Evolutionary conservation across 768 basidiomycete species (phyloP).

Genomic region (Tulasnella sp.): DNA sequence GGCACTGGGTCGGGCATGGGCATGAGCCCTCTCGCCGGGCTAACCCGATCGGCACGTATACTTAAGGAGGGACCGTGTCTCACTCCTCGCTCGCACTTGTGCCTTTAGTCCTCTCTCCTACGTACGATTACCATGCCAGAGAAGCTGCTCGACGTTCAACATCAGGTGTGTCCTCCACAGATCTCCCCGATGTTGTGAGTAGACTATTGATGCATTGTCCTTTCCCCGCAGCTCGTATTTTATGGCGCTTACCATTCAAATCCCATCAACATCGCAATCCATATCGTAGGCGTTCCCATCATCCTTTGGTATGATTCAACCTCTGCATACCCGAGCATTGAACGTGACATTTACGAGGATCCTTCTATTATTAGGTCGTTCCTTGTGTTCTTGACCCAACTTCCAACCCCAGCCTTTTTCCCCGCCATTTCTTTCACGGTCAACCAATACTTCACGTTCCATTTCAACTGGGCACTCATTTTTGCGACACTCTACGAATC

Average conservation of each 20-base stretch:
- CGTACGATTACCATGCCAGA: conserved; percentile 4
- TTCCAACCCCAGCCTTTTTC: conserved; percentile 43
- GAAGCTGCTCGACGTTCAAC: conserved; percentile 49
- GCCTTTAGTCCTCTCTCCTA: background rate
- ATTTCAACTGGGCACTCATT: conserved; percentile 54
- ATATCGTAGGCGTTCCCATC: conserved; percentile 72
- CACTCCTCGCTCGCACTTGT: background rate
- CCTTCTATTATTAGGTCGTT: conserved; percentile 15
- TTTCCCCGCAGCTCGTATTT: conserved; percentile 55
- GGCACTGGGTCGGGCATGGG: too few relatives aligned
- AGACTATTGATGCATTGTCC: background rate
- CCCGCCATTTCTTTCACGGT: conserved; percentile 40
- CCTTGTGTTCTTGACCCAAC: conserved; percentile 20
- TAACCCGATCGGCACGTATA: background rate
- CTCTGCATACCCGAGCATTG: background rate
- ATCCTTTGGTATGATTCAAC: conserved; percentile 52
- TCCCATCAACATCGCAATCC: conserved; percentile 69
- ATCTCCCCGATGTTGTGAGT: background rate
- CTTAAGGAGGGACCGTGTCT: background rate
- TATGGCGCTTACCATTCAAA: conserved; percentile 90
- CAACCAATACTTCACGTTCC: conserved; percentile 53
- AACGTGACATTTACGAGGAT: conserved; percentile 24
- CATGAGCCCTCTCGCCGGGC: too few relatives aligned
- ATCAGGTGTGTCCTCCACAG: conserved; percentile 46
- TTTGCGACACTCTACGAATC: conserved; percentile 44